Conservation (phyloP, 1,284 basidiomycete species). For the Cryptococcus hybrid region DNA sequence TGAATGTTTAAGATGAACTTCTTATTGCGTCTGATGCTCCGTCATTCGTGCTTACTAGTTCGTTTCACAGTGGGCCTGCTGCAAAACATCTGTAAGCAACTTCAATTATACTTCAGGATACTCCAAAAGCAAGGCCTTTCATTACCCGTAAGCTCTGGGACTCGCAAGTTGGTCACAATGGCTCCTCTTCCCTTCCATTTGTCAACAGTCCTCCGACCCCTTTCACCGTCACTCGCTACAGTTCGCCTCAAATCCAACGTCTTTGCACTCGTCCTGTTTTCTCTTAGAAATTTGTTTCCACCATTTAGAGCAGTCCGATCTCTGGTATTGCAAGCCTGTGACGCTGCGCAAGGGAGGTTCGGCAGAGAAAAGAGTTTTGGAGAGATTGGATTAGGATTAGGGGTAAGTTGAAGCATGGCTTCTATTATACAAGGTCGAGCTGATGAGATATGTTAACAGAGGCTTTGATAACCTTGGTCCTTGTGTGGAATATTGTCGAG, state of each 20-base stretch:
- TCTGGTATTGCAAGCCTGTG: conserved; percentile 17
- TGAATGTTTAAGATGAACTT: too few relatives aligned
- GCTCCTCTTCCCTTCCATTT: conserved; percentile 9
- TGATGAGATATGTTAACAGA: conserved; percentile 18
- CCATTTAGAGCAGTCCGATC: conserved; percentile 31
- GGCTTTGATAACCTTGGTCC: conserved; percentile 18
- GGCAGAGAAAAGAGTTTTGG: conserved; percentile 18
- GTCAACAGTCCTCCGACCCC: conserved; percentile 18
- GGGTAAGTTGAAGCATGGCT: conserved; percentile 13
- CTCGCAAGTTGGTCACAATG: neutral
- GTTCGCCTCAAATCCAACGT: conserved; percentile 40
- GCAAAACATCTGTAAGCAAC: too few relatives aligned
- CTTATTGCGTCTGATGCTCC: too few relatives aligned
- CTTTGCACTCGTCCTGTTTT: conserved; percentile 29
- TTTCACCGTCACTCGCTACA: conserved; percentile 24
- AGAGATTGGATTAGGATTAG: conserved; percentile 3
- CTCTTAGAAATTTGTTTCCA: conserved; percentile 25
- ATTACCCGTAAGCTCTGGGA: too few relatives aligned
- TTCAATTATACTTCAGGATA: too few relatives aligned
- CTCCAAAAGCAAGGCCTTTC: neutral
- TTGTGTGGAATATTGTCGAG: conserved; percentile 34
- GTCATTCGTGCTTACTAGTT: too few relatives aligned
- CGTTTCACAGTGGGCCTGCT: too few relatives aligned
- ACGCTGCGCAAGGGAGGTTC: conserved; percentile 18
- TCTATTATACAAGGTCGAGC: neutral